Conservation (phyloP, 148 eudicot genomes). For the Chenopodium album region DNA sequence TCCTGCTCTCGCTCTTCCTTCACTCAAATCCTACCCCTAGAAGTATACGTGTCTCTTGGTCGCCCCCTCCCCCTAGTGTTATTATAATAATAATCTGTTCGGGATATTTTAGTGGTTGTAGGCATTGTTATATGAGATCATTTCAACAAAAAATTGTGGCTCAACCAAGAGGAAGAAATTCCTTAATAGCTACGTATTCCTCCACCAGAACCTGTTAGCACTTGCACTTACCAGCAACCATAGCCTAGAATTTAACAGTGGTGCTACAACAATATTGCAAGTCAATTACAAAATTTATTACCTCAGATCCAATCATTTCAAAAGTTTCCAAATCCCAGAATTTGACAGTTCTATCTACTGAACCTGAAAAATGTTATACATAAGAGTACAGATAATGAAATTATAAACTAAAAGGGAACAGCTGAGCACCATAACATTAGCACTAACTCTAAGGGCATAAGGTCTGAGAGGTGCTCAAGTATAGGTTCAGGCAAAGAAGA, state of each 20-base stretch:
- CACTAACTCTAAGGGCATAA: not conserved
- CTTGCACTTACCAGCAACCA: not conserved
- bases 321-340: constrained; percentile 99
- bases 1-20: too few species aligned
- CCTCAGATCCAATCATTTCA: constrained; percentile 99
- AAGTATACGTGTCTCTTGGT: too few species aligned
- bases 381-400: constrained; percentile 1
- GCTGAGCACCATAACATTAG: not conserved
- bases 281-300: constrained; percentile 23
- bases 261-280: not conserved
- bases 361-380: constrained; percentile 54
- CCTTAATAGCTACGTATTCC: not conserved
- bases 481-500: not conserved
- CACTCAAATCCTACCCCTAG: too few species aligned
- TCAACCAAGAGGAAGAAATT: not conserved
- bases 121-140: too few species aligned
- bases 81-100: too few species aligned
- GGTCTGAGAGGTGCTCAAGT: not conserved
- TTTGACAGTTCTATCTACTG: constrained; percentile 87
- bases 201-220: not conserved
- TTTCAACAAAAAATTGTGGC: not conserved
- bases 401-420: constrained; percentile 10
- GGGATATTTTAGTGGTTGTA: too few species aligned
- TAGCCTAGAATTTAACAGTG: not conserved
- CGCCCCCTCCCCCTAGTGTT: too few species aligned